Evolutionary conservation across 768 basidiomycete species (phyloP), one percentile per base, ranked within the genome.

Genomic region (Naganishia randhawae): DNA sequence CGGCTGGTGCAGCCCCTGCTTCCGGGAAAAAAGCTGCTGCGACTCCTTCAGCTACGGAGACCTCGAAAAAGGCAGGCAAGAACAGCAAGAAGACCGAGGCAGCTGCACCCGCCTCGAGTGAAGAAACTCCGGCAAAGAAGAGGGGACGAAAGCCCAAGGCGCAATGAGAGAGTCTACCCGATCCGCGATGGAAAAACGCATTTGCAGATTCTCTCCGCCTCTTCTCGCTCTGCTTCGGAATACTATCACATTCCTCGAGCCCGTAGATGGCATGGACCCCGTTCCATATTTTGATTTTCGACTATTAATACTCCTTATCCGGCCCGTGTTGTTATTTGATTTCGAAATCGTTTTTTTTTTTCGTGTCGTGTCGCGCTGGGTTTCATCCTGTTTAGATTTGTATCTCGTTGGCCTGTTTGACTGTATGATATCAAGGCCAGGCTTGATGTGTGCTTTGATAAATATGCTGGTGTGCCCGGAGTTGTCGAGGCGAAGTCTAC

Each of bases 31-130:
- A 65, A 48, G 48, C 61, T 10, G 41, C 16, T 10, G 32, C 67
- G 54, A 50, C 25, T 14, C 53, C 25, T 7, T 53, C 45, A 48
- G 69, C 41, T 0, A n/a, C 50, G 48, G 39, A 52, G 65, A 53
- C 37, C 37, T 48, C 31, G 55, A 66, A 37, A 61, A 62, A 51
- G 64, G 41, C 50, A 29, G 25, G 25, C n/a, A 37, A 14, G 72
- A 78, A 72, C 74, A 71, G 37, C 66, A 77, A 76, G 71, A 75
- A 69, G 71, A 76, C 62, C 25, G 68, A 62, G 63, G 69, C 53
- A 39, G 25, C 57, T 61, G 62, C 71, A 74, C 53, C 67, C 67
- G 45, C 65, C 16, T 41, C 66, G 62, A 33, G 61, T 19, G 78
- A 81, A 17, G 57, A 61, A 37, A 66, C 65, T 53, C 39, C 52